These are phyloP conservation scores for Dipodascopsis tothii DNA, from an alignment of 805 yeast genomes.

Conservation along the genomic window DNA sequence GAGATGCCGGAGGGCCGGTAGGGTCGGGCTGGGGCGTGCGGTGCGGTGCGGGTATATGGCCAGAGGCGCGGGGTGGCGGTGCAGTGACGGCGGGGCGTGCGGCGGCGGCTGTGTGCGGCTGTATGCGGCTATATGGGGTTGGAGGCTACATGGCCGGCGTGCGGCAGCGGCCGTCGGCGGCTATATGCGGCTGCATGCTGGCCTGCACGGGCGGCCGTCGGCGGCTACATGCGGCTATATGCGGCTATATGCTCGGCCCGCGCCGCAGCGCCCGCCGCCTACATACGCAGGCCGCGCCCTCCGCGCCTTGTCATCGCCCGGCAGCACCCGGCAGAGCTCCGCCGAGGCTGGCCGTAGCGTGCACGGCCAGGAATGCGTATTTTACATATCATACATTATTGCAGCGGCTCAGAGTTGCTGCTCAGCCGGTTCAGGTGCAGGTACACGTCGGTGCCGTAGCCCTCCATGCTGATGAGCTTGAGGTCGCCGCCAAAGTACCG, in stretches of 20 bases:
- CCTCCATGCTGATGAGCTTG: slow-evolving; percentile 83
- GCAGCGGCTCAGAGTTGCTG: slow-evolving; percentile 60
- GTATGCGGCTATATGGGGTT: no score
- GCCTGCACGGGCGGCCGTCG: neutral
- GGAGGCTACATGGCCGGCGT: no score
- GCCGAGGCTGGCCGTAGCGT: no score
- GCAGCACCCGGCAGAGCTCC: neutral
- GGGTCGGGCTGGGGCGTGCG: no score
- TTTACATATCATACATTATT: no score
- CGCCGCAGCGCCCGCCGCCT: neutral
- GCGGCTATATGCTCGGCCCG: neutral
- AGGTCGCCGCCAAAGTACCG: slow-evolving; percentile 83
- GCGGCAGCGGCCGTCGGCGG: no score
- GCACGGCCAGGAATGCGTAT: no score
- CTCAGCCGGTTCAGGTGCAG: slow-evolving; percentile 74
- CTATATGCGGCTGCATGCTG: no score
- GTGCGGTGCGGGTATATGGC: no score
- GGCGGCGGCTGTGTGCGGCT: no score
- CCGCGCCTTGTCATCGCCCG: neutral
- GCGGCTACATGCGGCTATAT: slow-evolving; percentile 1
- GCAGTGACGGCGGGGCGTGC: no score
- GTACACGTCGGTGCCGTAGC: slow-evolving; percentile 86
- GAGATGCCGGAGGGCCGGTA: neutral
- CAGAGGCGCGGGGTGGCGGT: no score
- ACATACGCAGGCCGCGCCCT: neutral